These are phyloP conservation scores for Yarrowia galli DNA, from an alignment of 1,139 yeast genomes.

Conservation along the genomic window DNA sequence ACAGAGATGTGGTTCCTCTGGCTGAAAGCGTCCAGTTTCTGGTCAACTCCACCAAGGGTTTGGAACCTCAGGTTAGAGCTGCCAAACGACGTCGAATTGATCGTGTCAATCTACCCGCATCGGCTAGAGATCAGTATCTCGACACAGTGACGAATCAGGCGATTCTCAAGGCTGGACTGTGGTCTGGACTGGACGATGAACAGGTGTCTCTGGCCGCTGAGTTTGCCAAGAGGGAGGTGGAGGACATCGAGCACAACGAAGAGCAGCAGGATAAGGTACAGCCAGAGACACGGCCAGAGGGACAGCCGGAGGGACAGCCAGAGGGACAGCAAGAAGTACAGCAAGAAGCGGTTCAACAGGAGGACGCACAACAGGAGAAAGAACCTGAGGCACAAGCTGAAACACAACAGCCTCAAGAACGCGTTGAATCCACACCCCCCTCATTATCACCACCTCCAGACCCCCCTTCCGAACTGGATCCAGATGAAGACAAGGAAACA, in stretches of 20 bases:
- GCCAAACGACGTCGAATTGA: slow-evolving; percentile 7
- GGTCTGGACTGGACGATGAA: slow-evolving; percentile 32
- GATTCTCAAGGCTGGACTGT: slow-evolving; percentile 2
- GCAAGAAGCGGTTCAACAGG: too few species aligned
- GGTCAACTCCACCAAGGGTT: slow-evolving; percentile 17
- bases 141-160: slow-evolving; percentile 32
- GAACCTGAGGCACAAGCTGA: background rate
- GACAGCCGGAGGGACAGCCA: background rate
- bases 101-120: background rate
- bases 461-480: slow-evolving; percentile 4
- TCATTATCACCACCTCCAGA: background rate
- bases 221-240: background rate
- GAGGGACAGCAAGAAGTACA: background rate
- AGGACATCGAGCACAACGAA: background rate
- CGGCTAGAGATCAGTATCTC: slow-evolving; percentile 27
- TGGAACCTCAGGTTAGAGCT: slow-evolving; percentile 7
- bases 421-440: background rate
- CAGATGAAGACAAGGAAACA: slow-evolving; percentile 24
- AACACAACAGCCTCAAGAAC: background rate
- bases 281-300: background rate
- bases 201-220: slow-evolving; percentile 8
- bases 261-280: background rate
- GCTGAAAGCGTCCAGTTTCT: slow-evolving; percentile 34
- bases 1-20: slow-evolving; percentile 14
- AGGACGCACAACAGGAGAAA: background rate